Percentiles rank a stretch among this genome's conserved stretches.
Evolutionary conservation across 306 rosid species (phyloP).

Genomic region (Crotalaria pallida): DNA sequence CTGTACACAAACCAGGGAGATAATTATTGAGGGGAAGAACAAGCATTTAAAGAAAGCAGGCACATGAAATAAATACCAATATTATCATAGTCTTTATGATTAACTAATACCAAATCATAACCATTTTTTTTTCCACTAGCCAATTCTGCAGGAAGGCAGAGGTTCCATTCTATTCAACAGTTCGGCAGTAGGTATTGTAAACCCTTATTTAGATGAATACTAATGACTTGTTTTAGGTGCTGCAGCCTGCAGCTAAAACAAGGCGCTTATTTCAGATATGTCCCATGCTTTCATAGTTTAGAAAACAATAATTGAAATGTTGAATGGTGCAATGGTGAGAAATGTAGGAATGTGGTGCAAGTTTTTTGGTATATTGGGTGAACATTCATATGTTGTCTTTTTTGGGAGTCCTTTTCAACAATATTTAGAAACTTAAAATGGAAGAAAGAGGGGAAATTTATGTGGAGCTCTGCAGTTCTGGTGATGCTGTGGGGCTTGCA

Average conservation of each 20-base stretch:
- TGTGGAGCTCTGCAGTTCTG: background rate
- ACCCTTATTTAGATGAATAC: background rate
- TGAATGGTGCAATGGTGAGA: background rate
- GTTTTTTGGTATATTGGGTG: background rate
- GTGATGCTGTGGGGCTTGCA: background rate
- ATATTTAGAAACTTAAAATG: background rate
- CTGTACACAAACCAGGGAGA: conserved; percentile 46
- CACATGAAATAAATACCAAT: conserved; percentile 6
- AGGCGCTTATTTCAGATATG: background rate
- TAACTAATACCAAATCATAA: background rate
- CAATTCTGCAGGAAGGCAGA: background rate
- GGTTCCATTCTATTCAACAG: conserved; percentile 14
- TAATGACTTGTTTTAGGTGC: conserved; percentile 4
- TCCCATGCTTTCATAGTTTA: background rate
- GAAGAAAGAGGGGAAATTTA: background rate
- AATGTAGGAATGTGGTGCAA: background rate
- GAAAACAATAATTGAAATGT: background rate
- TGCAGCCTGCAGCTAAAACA: background rate
- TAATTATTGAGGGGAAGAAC: conserved; percentile 11
- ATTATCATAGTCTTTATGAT: background rate
- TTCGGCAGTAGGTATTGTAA: background rate
- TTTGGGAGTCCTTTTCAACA: background rate
- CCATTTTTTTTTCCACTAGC: background rate
- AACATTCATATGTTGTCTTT: background rate
- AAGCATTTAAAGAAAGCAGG: conserved; percentile 7